phyloP scores from a whole-genome alignment of 768 basidiomycete genomes.

The Calocera viscosa region DNA sequence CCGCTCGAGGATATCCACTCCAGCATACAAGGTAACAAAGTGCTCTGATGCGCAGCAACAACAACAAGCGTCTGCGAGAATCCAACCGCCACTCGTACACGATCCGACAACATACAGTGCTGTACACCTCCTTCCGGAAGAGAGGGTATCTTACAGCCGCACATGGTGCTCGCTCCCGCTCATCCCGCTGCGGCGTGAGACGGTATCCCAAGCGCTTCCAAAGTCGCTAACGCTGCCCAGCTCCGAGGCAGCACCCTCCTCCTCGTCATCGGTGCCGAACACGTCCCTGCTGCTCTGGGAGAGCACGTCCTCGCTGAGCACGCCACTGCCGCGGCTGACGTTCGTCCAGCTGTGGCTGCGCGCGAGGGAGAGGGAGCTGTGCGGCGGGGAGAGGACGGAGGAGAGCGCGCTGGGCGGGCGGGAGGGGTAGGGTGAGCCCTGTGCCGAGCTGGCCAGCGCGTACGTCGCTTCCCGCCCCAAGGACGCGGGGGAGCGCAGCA shows the following conservation, averaged over 20 bases:
- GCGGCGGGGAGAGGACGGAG: not conserved
- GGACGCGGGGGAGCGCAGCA: not conserved
- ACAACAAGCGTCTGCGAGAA: too few relatives aligned
- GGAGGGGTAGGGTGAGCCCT: slow-evolving; percentile 1
- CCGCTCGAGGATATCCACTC: too few relatives aligned
- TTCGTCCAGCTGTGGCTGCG: not conserved
- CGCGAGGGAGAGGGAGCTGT: not conserved
- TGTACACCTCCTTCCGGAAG: not conserved
- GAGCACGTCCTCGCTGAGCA: not conserved
- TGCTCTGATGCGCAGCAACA: too few relatives aligned
- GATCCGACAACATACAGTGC: not conserved
- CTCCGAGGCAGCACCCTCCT: not conserved
- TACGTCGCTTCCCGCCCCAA: not conserved
- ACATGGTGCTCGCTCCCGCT: not conserved
- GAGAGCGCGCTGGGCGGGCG: not conserved
- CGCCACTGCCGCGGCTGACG: not conserved
- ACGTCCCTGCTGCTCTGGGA: not conserved
- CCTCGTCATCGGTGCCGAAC: not conserved
- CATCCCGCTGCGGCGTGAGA: not conserved
- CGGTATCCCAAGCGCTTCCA: not conserved
- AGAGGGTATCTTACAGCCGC: not conserved
- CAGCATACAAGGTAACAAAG: too few relatives aligned
- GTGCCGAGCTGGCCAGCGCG: not conserved
- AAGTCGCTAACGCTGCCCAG: not conserved
- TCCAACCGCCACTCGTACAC: too few relatives aligned